Conservation (phyloP, 2,329 filamentous ascomycete species). For the Talaromyces piceae region DNA sequence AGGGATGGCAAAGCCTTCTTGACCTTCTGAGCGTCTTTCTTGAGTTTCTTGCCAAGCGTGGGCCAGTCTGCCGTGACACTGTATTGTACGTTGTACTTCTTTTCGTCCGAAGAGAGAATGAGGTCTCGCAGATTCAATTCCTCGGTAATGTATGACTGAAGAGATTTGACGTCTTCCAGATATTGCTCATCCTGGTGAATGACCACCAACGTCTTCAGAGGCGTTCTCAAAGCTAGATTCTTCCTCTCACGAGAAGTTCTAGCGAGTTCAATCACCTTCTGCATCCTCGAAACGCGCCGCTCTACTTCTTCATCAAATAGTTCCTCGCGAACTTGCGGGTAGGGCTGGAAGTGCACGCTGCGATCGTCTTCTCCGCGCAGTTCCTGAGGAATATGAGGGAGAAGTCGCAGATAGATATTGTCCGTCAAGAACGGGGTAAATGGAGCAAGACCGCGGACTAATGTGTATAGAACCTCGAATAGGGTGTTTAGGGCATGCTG, state of each 20-base stretch:
- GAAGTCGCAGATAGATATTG: constrained; percentile 79
- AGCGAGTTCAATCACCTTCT: constrained; percentile 86
- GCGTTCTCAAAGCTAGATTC: constrained; percentile 80
- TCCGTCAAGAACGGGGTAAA: constrained; percentile 96
- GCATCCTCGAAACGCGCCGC: constrained; percentile 82
- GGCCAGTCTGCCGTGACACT: constrained; percentile 89
- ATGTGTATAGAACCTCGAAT: constrained; percentile 85
- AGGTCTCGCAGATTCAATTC: constrained; percentile 87
- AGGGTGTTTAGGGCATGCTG: constrained; percentile 86
- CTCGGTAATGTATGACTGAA: constrained; percentile 82
- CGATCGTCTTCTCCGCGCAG: constrained; percentile 64
- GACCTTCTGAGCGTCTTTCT: constrained; percentile 86
- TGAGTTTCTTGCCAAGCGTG: constrained; percentile 89
- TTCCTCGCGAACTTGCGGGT: constrained; percentile 80
- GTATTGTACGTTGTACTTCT: constrained; percentile 86
- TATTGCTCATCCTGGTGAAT: constrained; percentile 79
- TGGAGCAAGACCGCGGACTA: constrained; percentile 80
- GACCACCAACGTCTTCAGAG: constrained; percentile 80
- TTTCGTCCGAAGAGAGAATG: constrained; percentile 76
- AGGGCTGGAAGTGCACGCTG: constrained; percentile 86
- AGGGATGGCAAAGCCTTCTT: constrained; percentile 81
- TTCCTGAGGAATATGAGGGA: constrained; percentile 70
- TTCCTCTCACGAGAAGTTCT: constrained; percentile 79
- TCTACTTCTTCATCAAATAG: constrained; percentile 83
- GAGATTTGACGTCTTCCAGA: constrained; percentile 74